Evolutionary conservation across 129 eudicot species (phyloP).

Genomic region (Saussurea involucrata): DNA sequence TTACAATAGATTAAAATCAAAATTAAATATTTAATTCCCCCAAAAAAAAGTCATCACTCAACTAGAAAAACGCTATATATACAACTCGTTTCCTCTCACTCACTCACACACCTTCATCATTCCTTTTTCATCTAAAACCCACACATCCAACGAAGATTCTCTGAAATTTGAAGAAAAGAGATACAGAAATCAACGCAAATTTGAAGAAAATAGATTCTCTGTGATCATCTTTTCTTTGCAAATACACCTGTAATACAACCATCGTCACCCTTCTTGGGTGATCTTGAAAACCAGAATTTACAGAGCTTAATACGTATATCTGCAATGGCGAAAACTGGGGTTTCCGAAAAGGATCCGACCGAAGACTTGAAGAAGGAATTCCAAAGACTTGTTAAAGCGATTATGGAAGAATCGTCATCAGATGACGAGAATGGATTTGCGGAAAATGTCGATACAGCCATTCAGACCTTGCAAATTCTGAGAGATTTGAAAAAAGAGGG

Average conservation of each 20-base stretch:
- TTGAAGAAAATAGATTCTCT: too few species aligned
- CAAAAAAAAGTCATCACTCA: too few species aligned
- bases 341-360: slow-evolving; percentile 43
- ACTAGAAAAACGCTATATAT: too few species aligned
- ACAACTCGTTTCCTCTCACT: too few species aligned
- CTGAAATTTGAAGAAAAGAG: not conserved
- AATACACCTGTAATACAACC: not conserved
- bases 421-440: slow-evolving; percentile 36
- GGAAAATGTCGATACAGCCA: slow-evolving; percentile 63
- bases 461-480: slow-evolving; percentile 35
- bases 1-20: too few species aligned
- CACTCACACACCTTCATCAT: not conserved
- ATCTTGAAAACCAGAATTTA: not conserved
- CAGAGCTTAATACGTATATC: not conserved
- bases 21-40: too few species aligned
- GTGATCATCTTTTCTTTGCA: not conserved
- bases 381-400: slow-evolving; percentile 47
- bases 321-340: slow-evolving; percentile 70
- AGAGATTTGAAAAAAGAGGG: slow-evolving; percentile 44
- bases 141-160: not conserved
- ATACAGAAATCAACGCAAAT: not conserved
- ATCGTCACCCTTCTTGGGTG: not conserved
- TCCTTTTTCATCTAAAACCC: not conserved
- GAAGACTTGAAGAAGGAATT: slow-evolving; percentile 66
- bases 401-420: slow-evolving; percentile 29